phyloP scores from a whole-genome alignment of 345 rosid genomes.

The Lagerstroemia speciosa region DNA sequence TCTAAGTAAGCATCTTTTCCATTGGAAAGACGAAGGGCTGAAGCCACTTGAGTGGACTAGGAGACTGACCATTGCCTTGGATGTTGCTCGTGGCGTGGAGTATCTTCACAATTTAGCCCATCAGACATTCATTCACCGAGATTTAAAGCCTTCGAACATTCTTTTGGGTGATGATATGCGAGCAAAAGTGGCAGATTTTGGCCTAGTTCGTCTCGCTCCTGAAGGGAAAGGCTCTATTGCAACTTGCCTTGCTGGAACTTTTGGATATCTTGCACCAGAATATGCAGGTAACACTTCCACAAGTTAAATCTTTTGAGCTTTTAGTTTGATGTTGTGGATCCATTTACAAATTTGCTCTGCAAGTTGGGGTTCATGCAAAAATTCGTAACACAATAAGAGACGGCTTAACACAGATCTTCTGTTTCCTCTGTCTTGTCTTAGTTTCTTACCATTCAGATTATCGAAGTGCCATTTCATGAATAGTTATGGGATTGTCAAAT shows the following conservation, averaged over 20 bases:
- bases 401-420: not conserved
- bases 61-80: not conserved
- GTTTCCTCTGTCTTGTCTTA: not conserved
- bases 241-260: constrained; percentile 54
- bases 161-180: constrained; percentile 53
- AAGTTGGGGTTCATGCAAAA: not conserved
- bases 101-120: not conserved
- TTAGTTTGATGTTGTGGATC: not conserved
- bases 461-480: not conserved
- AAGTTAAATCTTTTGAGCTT: not conserved
- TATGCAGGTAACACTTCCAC: constrained; percentile 35
- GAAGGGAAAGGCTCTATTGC: constrained; percentile 41
- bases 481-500: not conserved
- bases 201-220: constrained; percentile 56
- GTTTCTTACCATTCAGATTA: too few relatives aligned
- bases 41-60: not conserved
- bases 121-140: constrained; percentile 15
- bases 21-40: not conserved
- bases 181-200: constrained; percentile 59
- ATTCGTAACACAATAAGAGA: not conserved
- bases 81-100: not conserved
- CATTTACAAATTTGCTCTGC: not conserved
- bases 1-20: not conserved
- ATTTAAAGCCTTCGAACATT: constrained; percentile 60
- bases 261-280: constrained; percentile 64